These are phyloP conservation scores for Picochlorum sp. DNA, from an alignment of 139 green algal genomes.

Conservation along the genomic window DNA sequence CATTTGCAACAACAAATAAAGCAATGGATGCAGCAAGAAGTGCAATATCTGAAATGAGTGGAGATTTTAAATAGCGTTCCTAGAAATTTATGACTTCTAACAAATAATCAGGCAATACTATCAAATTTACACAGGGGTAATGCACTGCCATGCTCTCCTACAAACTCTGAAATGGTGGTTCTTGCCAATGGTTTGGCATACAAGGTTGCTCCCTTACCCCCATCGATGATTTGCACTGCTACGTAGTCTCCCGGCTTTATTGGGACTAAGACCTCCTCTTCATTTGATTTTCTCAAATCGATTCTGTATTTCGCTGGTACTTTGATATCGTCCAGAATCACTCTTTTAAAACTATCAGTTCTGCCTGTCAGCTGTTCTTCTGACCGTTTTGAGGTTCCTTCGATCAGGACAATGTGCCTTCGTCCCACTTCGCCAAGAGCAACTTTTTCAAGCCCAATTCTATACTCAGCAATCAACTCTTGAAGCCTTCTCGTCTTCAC, in stretches of 20 bases:
- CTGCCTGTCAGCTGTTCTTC: constrained; percentile 35
- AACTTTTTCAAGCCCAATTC: constrained; percentile 16
- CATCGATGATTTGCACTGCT: constrained; percentile 24
- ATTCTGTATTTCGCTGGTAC: constrained; percentile 16
- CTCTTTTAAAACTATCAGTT: constrained; percentile 58
- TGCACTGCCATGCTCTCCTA: constrained; percentile 23
- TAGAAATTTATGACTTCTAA: neutral
- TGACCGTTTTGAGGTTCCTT: constrained; percentile 36
- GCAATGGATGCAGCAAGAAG: neutral
- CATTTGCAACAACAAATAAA: constrained; percentile 10
- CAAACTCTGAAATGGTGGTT: constrained; percentile 40
- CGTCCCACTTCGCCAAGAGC: constrained; percentile 34
- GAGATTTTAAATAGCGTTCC: neutral
- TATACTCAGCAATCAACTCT: constrained; percentile 52
- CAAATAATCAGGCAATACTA: neutral
- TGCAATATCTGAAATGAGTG: neutral
- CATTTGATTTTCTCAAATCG: neutral
- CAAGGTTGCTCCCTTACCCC: constrained; percentile 22
- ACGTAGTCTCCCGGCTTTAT: constrained; percentile 49
- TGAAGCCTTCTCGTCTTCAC: constrained; percentile 49
- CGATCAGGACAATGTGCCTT: constrained; percentile 55
- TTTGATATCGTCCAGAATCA: constrained; percentile 28
- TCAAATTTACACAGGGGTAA: constrained; percentile 1
- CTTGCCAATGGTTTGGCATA: constrained; percentile 19
- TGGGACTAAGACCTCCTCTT: constrained; percentile 4